A percentile compares a stretch with the other conserved stretches of the same genome.
Conservation (phyloP, 164 flowering plant genomes). For the Akebia trifoliata region DNA sequence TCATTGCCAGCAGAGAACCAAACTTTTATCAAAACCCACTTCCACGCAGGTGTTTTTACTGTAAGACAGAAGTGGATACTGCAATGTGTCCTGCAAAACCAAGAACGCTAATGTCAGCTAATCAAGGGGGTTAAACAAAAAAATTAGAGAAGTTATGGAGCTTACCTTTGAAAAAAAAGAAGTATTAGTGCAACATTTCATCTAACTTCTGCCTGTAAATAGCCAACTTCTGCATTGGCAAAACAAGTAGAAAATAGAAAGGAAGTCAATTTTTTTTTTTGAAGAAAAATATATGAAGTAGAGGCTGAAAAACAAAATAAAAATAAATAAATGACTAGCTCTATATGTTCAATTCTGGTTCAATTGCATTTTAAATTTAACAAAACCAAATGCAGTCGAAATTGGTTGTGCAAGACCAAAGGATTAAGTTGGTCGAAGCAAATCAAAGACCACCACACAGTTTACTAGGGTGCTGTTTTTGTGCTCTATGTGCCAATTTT, state of each 20-base stretch:
- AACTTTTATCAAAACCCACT: neutral
- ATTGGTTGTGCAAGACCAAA: neutral
- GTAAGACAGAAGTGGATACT: neutral
- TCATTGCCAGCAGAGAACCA: neutral
- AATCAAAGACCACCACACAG: neutral
- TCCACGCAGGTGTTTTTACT: neutral
- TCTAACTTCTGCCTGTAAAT: constrained; percentile 92
- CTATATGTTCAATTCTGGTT: neutral
- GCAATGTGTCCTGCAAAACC: constrained; percentile 18
- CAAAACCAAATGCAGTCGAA: neutral
- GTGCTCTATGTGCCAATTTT: too few relatives aligned
- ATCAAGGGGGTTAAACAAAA: neutral
- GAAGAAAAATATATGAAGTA: neutral
- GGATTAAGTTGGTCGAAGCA: neutral
- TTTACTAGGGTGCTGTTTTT: neutral
- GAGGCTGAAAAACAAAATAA: neutral
- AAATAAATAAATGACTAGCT: too few relatives aligned
- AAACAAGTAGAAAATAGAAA: neutral
- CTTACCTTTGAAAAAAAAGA: constrained; percentile 15
- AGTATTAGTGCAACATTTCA: constrained; percentile 56
- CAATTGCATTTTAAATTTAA: too few relatives aligned
- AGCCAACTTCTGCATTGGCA: constrained; percentile 70
- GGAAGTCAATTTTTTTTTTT: neutral
- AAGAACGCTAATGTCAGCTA: constrained; percentile 2
- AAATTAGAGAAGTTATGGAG: neutral